Evolutionary conservation across 163 green algal species (phyloP).

Genomic region (Chlamydomonas reinhardtii): DNA sequence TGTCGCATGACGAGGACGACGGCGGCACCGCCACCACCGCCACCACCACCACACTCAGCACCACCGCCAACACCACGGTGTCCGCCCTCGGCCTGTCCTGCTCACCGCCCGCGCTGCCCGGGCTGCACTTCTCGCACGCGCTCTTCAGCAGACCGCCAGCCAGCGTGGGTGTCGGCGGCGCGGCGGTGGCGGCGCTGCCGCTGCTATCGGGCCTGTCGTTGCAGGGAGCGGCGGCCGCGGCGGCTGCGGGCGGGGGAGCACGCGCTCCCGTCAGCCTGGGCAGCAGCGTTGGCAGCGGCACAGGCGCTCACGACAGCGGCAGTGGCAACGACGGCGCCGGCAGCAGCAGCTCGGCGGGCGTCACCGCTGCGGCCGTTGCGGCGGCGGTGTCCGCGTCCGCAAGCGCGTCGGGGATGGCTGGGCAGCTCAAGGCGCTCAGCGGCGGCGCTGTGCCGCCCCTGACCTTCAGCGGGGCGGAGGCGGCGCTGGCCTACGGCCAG

Average conservation of each 20-base stretch:
- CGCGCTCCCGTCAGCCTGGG: too few relatives aligned
- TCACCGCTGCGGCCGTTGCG: too few relatives aligned
- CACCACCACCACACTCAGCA: neutral
- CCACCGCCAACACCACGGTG: neutral
- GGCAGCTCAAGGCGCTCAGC: too few relatives aligned
- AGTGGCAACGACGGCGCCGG: too few relatives aligned
- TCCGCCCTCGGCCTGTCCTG: neutral
- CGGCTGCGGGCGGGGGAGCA: too few relatives aligned
- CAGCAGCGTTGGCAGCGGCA: too few relatives aligned
- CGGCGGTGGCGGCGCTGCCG: neutral
- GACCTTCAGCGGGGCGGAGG: too few relatives aligned
- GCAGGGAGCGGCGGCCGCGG: too few relatives aligned
- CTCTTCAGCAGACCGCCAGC: neutral
- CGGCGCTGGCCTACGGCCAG: too few relatives aligned
- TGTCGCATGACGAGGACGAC: conserved; percentile 32
- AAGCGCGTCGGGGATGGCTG: too few relatives aligned
- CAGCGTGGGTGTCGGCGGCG: neutral
- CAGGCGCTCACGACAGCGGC: neutral
- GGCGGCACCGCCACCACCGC: conserved; percentile 21
- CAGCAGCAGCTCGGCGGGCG: too few relatives aligned
- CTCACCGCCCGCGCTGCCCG: conserved; percentile 5
- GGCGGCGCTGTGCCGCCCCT: neutral
- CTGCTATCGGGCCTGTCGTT: neutral
- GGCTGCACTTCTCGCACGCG: neutral
- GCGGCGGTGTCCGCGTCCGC: too few relatives aligned